Conservation (phyloP, 2,329 filamentous ascomycete genomes). For the Aspergillus sclerotialis region DNA sequence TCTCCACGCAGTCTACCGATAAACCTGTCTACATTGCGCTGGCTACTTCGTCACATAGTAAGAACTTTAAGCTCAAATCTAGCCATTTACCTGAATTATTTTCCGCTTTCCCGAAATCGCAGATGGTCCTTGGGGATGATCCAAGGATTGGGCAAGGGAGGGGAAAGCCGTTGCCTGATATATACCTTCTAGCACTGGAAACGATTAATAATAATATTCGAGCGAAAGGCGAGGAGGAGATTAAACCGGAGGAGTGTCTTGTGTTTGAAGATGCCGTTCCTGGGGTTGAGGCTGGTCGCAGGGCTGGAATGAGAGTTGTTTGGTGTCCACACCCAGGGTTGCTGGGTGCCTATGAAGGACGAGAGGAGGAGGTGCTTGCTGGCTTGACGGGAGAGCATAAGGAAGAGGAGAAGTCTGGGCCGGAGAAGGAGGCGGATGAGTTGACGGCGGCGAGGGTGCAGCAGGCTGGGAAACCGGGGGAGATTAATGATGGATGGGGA, state of each 20-base stretch:
- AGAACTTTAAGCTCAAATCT: conserved; percentile 74
- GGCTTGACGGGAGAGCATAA: conserved; percentile 68
- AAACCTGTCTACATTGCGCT: conserved; percentile 69
- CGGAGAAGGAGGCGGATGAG: conserved; percentile 33
- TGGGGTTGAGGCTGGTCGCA: conserved; percentile 80
- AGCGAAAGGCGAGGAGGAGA: conserved; percentile 49
- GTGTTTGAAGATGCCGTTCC: conserved; percentile 96
- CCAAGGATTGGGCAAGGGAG: conserved; percentile 65
- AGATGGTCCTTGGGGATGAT: conserved; percentile 81
- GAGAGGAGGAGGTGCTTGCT: conserved; percentile 75
- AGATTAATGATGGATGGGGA: conserved; percentile 56
- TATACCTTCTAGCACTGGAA: conserved; percentile 79
- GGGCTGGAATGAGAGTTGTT: conserved; percentile 89
- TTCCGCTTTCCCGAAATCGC: conserved; percentile 55
- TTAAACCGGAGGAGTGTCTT: conserved; percentile 79
- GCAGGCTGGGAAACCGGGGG: conserved; percentile 44
- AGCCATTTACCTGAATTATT: conserved; percentile 47
- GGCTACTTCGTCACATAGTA: conserved; percentile 68
- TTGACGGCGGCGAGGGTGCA: conserved; percentile 30
- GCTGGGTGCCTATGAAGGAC: conserved; percentile 65
- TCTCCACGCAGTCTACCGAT: conserved; percentile 25
- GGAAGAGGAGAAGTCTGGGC: conserved; percentile 40
- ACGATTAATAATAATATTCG: conserved; percentile 71
- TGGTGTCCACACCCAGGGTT: conserved; percentile 85
- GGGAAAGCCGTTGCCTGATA: conserved; percentile 94